Base-by-base conservation (phyloP, 192 early-diverging fungal genomes). In the Backusella parvicylindrica region DNA sequence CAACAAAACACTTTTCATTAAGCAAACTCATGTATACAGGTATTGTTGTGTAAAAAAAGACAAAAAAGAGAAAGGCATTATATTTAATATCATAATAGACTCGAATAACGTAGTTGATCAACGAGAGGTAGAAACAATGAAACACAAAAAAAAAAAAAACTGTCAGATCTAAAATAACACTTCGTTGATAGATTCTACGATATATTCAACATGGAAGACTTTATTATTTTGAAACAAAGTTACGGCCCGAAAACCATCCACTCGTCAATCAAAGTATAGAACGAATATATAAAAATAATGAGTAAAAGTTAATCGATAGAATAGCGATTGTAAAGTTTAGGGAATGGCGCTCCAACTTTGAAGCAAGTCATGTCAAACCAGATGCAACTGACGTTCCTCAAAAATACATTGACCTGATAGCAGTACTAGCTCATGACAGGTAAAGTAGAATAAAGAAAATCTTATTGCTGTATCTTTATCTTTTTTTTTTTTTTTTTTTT, bases 351-450 rank as follows among this genome's bases (percentile, higher is more conserved):
- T 9, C 18, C 2, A 13, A 2, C 16, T 68, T 68, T 28, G 67
- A 68, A 68, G 21, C 15, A 38, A 37, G 21, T 13, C 33, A 68
- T 68, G 21, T 23, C 35, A 68, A 23, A n/a, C 33, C 35, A 18
- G 35, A 36, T 68, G 33, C 36, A 11, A 40, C 67, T 6, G 67
- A 68, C 26, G 50, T 75, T 23, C 64, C 73, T 16, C 32, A 75
- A 68, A 13, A 3, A 16, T 75, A 68, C 32, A 21, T 43, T 26
- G 36, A 60, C 28, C 6, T 73, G 37, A 73, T 73, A 30, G 71
- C 71, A 18, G 8, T 56, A 38, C 16, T 73, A 31, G 53, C 40
- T 15, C 71, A 73, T 5, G 71, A 73, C 26, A 73, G 71, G 71
- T 73, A 64, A 40, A 28, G 11, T 37, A 35, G 16, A 33, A 21